Conservation (phyloP, 208 protist species). For the Crithidia mellificae region DNA sequence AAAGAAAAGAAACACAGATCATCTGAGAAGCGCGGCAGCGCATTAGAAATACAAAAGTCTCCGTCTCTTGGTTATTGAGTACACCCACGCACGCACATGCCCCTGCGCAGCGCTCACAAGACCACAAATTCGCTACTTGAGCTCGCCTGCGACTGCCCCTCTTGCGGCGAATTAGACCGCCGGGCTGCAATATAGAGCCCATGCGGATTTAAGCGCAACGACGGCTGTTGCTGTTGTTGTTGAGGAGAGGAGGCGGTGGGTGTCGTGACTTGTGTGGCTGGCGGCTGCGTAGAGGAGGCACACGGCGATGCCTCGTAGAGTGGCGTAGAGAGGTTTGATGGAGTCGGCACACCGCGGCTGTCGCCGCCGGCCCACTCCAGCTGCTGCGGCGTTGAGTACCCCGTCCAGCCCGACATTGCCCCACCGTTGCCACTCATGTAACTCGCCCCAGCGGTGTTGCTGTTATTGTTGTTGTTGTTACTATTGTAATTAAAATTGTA, state of each 20-base stretch:
- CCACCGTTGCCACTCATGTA: background rate
- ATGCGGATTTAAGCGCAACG: background rate
- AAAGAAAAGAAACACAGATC: slow-evolving; percentile 8
- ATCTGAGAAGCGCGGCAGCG: too few relatives aligned
- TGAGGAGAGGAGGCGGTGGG: too few relatives aligned
- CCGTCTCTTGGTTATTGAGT: too few relatives aligned
- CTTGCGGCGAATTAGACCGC: background rate
- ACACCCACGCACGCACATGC: too few relatives aligned
- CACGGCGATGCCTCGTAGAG: slow-evolving; percentile 7
- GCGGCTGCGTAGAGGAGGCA: slow-evolving; percentile 2
- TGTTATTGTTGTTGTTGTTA: too few relatives aligned
- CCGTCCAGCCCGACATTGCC: background rate
- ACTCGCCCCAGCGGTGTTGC: too few relatives aligned
- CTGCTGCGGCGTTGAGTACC: slow-evolving; percentile 4
- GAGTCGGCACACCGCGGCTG: slow-evolving; percentile 4
- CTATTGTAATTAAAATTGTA: too few relatives aligned
- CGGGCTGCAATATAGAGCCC: background rate
- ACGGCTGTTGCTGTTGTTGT: slow-evolving; percentile 12
- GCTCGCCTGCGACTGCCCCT: slow-evolving; percentile 20
- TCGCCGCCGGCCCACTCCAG: slow-evolving; percentile 12
- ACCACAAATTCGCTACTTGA: slow-evolving; percentile 29
- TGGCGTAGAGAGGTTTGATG: slow-evolving; percentile 9
- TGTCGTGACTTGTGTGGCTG: background rate
- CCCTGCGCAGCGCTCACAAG: too few relatives aligned
- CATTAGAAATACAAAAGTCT: too few relatives aligned